Percentiles rank a stretch among this genome's conserved stretches.
phyloP scores from a whole-genome alignment of 345 rosid species.

The Corymbia maculata region DNA sequence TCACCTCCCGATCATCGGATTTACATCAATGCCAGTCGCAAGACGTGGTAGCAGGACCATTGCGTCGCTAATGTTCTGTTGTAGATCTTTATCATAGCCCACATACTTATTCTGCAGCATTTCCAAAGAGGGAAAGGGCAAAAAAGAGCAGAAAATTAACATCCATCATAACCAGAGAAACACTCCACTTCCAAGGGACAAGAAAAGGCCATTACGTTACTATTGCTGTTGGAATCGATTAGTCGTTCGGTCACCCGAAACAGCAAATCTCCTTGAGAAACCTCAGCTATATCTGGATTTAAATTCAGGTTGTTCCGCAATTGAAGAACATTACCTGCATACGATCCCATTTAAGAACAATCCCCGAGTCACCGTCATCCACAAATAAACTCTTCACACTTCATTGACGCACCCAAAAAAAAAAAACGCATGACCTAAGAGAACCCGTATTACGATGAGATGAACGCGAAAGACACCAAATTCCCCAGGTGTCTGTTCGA shows the following conservation, averaged over 20 bases:
- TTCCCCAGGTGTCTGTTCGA: too few relatives aligned
- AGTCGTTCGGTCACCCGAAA: slow-evolving; percentile 68
- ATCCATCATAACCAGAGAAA: not conserved
- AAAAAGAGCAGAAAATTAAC: not conserved
- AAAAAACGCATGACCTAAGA: not conserved
- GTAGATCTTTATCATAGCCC: slow-evolving; percentile 78
- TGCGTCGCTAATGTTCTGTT: slow-evolving; percentile 74
- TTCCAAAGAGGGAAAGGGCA: not conserved
- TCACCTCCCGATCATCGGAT: slow-evolving; percentile 75
- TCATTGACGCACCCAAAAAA: not conserved
- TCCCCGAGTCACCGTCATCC: not conserved
- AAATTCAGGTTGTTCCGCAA: slow-evolving; percentile 74
- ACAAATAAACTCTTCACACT: not conserved
- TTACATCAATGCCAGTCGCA: slow-evolving; percentile 92
- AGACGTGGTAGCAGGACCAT: slow-evolving; percentile 70
- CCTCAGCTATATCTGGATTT: slow-evolving; percentile 60
- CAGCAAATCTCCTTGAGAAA: slow-evolving; percentile 81
- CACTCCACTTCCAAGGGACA: not conserved
- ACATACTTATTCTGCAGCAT: slow-evolving; percentile 56
- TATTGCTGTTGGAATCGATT: slow-evolving; percentile 91
- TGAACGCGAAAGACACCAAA: not conserved
- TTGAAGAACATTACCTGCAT: slow-evolving; percentile 72
- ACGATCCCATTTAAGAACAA: not conserved
- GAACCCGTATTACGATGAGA: not conserved
- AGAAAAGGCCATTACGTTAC: slow-evolving; percentile 36